Evolutionary conservation across 1,284 basidiomycete genomes (phyloP), one percentile per base, ranked within the genome.

Genomic region (Ceratobasidium sp.): DNA sequence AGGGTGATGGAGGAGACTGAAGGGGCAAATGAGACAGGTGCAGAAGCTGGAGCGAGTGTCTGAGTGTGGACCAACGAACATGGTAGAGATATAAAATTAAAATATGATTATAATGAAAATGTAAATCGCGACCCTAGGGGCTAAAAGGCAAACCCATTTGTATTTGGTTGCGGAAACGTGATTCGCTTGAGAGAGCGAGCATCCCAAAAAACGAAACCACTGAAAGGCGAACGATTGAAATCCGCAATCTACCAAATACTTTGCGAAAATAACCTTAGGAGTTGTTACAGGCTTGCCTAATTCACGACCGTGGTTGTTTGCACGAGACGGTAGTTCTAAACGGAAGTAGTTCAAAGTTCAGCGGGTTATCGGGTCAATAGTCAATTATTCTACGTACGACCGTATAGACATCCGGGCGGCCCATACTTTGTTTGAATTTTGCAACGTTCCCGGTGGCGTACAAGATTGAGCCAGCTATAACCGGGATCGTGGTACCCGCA

Each of bases 1-100:
- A 82, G 92, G 56, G 91, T 94, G 27, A 92, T 93, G 80, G 84
- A 84, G 59, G 89, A 93, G 59, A 93, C 97, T 74, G 87, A 89
- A 78, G 53, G 53, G 24, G 56, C 69, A 19, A 54, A 44, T 29
- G 60, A 73, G 56, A 11, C 41, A 7, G 14, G 29, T n/a, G 19
- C 24, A 15, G 59, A 60, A 4, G 56, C 33, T 3, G 56, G 60
- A n/a, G 69, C 57, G 8, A 73, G 69, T n/a, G 44, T 60, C 7
- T 60, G 29, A 60, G 22, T 41, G 27, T 19, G 56, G 6, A 59
- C 24, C 1, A 17, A 5, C 29, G 4, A 4, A 11, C 36, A 41
- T 41, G 36, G 36, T 66, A 83, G 85, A 24, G 87, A 22, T 48
- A 86, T n/a, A n/a, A n/a, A n/a, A n/a, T n/a, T n/a, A n/a, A n/a